Conservation (phyloP, 1,284 basidiomycete genomes). For the Trametes sp. region DNA sequence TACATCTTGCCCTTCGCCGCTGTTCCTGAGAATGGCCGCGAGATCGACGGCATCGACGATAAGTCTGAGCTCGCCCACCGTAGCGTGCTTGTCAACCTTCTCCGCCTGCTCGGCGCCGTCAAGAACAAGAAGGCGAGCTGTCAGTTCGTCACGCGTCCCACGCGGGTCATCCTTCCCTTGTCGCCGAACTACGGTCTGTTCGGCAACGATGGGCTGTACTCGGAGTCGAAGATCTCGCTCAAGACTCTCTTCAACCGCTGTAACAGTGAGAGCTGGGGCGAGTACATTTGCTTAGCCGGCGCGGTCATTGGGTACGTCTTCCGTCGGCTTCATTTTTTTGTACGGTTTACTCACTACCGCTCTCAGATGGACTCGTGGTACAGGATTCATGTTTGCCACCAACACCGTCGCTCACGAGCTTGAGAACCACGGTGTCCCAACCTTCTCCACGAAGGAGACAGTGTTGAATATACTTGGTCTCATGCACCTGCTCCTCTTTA, state of each 20-base stretch:
- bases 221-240: slow-evolving; percentile 97
- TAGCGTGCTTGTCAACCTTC: slow-evolving; percentile 94
- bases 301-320: slow-evolving; percentile 91
- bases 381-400: slow-evolving; percentile 96
- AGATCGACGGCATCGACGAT: slow-evolving; percentile 97
- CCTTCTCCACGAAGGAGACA: slow-evolving; percentile 99
- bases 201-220: slow-evolving; percentile 97
- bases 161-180: slow-evolving; percentile 96
- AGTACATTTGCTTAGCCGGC: slow-evolving; percentile 97
- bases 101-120: slow-evolving; percentile 95
- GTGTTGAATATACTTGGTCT: slow-evolving; percentile 99
- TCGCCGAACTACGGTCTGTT: slow-evolving; percentile 99
- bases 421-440: slow-evolving; percentile 93
- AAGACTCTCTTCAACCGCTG: slow-evolving; percentile 99
- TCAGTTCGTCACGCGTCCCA: slow-evolving; percentile 96
- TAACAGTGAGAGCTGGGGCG: slow-evolving; percentile 98
- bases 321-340: not conserved
- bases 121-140: slow-evolving; percentile 98
- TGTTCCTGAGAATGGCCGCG: slow-evolving; percentile 97
- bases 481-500: slow-evolving; percentile 99
- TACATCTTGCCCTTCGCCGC: slow-evolving; percentile 99
- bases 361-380: slow-evolving; percentile 92
- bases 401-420: slow-evolving; percentile 96
- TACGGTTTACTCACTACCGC: slow-evolving; percentile 22
- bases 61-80: slow-evolving; percentile 98